Percentiles rank a stretch among this genome's conserved stretches.
Conservation (phyloP, 2,329 filamentous ascomycete genomes). For the Bipolaris bicolor region DNA sequence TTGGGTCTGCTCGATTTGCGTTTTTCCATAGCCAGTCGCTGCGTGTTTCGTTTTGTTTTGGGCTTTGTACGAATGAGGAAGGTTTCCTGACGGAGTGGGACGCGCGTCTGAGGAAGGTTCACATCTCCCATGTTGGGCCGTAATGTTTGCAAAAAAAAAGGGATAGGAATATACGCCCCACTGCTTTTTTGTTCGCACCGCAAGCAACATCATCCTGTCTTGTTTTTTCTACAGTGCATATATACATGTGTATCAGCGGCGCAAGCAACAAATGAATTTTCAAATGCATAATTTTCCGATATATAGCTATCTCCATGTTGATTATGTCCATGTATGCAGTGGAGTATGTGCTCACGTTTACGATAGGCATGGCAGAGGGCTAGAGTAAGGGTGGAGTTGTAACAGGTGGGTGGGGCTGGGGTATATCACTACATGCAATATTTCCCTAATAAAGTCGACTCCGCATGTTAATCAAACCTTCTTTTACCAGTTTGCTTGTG, state of each 20-base stretch:
- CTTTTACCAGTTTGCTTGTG: slow-evolving; percentile 13
- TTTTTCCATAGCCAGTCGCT: slow-evolving; percentile 9
- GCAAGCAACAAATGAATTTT: not conserved
- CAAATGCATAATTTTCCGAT: not conserved
- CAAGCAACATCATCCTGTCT: not conserved
- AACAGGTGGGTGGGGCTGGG: not conserved
- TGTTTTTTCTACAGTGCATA: not conserved
- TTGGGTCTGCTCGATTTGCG: not conserved
- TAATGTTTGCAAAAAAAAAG: not conserved
- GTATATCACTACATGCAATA: slow-evolving; percentile 27
- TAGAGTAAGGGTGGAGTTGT: not conserved
- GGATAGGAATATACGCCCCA: not conserved
- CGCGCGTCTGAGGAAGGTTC: not conserved
- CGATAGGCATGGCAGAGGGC: not conserved
- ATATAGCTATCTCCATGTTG: no score
- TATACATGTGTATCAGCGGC: not conserved
- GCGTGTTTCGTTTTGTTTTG: slow-evolving; percentile 5
- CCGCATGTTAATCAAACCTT: slow-evolving; percentile 32
- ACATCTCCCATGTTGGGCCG: not conserved
- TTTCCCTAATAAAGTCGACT: slow-evolving; percentile 34
- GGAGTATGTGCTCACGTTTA: not conserved
- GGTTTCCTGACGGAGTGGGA: not conserved
- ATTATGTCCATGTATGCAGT: not conserved
- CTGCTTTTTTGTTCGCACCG: not conserved
- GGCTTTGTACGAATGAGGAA: not conserved